These are phyloP conservation scores for Cyanodermella asteris DNA, from an alignment of 2,329 filamentous ascomycete species.

Conservation along the genomic window DNA sequence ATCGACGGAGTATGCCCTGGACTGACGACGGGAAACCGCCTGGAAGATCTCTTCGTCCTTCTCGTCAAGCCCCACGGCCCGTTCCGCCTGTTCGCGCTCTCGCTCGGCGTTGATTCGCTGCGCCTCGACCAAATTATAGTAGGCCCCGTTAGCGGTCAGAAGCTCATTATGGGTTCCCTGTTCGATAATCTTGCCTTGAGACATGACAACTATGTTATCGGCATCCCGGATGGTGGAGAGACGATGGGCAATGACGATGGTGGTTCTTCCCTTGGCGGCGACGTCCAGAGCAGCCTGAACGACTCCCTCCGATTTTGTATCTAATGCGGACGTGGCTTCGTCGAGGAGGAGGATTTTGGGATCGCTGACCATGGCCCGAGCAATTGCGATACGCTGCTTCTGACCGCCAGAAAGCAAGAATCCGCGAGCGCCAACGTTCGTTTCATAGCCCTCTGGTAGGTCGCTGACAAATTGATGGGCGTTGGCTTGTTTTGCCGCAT, in stretches of 20 bases:
- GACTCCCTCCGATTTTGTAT: slow-evolving; percentile 84
- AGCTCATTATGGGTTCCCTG: slow-evolving; percentile 74
- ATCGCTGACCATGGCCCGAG: slow-evolving; percentile 71
- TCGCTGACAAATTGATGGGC: slow-evolving; percentile 74
- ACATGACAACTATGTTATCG: slow-evolving; percentile 91
- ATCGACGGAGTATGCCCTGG: slow-evolving; percentile 13
- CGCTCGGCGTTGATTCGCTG: slow-evolving; percentile 52
- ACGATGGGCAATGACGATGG: slow-evolving; percentile 88
- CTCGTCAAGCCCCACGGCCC: slow-evolving; percentile 11
- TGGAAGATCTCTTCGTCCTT: slow-evolving; percentile 10
- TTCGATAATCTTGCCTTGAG: slow-evolving; percentile 65
- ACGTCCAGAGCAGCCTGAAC: slow-evolving; percentile 83
- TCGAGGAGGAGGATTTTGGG: slow-evolving; percentile 84
- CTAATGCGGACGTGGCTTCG: slow-evolving; percentile 81
- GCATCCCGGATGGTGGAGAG: slow-evolving; percentile 85
- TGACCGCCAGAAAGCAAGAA: slow-evolving; percentile 86
- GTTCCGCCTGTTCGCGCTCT: slow-evolving; percentile 25
- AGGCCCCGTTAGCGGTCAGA: slow-evolving; percentile 47
- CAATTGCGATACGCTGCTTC: slow-evolving; percentile 91
- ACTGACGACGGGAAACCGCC: slow-evolving; percentile 5
- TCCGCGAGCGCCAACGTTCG: slow-evolving; percentile 84
- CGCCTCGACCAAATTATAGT: slow-evolving; percentile 67
- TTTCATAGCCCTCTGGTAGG: slow-evolving; percentile 77
- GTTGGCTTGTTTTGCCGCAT: slow-evolving; percentile 77
- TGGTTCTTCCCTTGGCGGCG: slow-evolving; percentile 69